Evolutionary conservation across 2,329 filamentous ascomycete species (phyloP).

Genomic region (Beauveria varroae): DNA sequence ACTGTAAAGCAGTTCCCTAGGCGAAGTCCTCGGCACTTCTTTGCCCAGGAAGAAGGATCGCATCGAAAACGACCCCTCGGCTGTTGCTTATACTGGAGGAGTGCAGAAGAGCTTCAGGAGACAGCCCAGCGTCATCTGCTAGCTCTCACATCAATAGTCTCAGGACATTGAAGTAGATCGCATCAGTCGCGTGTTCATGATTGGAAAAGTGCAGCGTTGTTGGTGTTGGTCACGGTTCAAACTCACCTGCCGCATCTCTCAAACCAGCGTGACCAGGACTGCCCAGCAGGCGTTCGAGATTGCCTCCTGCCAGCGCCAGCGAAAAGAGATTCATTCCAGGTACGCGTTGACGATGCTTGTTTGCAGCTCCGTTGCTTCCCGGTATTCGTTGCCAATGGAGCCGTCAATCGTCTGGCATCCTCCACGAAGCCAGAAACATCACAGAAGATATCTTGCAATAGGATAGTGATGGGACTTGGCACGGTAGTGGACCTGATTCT

Average conservation of each 20-base stretch:
- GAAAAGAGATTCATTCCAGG: neutral
- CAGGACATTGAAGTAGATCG: neutral
- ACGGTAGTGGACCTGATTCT: neutral
- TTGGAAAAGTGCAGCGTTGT: neutral
- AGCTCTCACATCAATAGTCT: neutral
- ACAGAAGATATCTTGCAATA: conserved; percentile 13
- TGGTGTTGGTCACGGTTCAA: neutral
- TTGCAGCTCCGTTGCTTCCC: neutral
- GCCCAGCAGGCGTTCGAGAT: neutral
- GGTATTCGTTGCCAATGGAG: neutral
- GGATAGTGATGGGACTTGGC: conserved; percentile 8
- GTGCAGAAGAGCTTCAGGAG: neutral
- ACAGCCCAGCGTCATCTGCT: neutral
- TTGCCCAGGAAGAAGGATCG: neutral
- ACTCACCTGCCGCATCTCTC: neutral
- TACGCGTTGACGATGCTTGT: neutral
- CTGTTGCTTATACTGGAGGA: neutral
- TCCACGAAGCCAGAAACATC: conserved; percentile 10
- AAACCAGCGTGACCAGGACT: neutral
- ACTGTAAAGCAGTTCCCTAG: neutral
- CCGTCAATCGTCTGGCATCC: neutral
- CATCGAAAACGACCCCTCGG: neutral
- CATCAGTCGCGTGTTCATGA: neutral
- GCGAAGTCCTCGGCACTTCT: neutral
- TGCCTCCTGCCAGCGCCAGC: neutral